Base-by-base conservation (phyloP, 2,329 filamentous ascomycete genomes). In the Cladosporium sp. region DNA sequence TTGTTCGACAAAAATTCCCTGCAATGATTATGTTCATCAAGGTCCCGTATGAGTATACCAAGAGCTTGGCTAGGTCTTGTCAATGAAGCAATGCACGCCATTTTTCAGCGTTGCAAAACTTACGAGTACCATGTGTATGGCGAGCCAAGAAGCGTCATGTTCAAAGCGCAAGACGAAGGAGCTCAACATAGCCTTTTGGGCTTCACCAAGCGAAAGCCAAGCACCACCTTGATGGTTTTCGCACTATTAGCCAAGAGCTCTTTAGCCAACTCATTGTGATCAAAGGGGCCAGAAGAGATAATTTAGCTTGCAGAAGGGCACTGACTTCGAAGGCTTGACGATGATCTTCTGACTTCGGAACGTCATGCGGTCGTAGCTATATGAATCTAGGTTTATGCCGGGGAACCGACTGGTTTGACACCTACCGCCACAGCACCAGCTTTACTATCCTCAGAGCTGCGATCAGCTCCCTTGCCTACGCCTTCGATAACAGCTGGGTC, bases 181-280 rank as follows among this genome's bases (percentile, higher is more conserved):
- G 51, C 39, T 45, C 39, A 55, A 55, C 51, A 43, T 20, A 20
- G 28, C 39, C n/a, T 22, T 39, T 45, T 11, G 8, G 11, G 30
- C 30, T 34, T 6, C 30, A 5, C 30, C 30, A 25, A 43, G 51
- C 39, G 17, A 43, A 43, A 36, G 51, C 51, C 51, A 55, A 55
- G 38, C 9, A 55, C n/a, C 11, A 55, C 51, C 51, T 55, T 55
- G 51, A 55, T 55, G 51, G 51, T 37, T 54, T 20, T 36, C 11
- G 30, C 30, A 34, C 3, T 34, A 9, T 34, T 12, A 12, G 11
- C 30, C 30, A 25, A 25, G 25, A 25, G 25, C 6, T 25, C 25
- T 25, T 3, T 25, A 6, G 25, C 6, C 25, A 25, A 25, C n/a
- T n/a, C 25, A 25, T 25, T 25, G n/a, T n/a, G 6, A 25, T 25